Evolutionary conservation across 2,329 filamentous ascomycete genomes (phyloP).

Genomic region (Fusarium sp.): DNA sequence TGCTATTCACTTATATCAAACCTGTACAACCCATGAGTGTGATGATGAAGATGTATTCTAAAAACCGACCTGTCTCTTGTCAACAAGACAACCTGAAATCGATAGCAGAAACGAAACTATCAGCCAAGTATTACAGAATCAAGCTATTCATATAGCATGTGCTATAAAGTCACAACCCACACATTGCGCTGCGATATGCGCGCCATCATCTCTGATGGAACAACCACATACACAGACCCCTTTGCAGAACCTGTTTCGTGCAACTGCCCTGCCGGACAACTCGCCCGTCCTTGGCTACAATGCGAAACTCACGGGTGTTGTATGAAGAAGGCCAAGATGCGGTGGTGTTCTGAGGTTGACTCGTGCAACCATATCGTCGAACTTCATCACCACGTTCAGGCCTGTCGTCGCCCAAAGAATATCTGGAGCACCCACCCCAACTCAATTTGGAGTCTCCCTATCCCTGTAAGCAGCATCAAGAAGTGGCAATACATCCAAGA

Average conservation of each 20-base stretch:
- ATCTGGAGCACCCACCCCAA: conserved; percentile 7
- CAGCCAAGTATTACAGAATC: background rate
- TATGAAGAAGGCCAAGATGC: conserved; percentile 21
- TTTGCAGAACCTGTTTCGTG: conserved; percentile 40
- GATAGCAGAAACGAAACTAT: background rate
- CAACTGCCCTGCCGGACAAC: conserved; percentile 22
- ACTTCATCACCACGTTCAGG: conserved; percentile 39
- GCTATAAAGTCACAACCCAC: conserved; percentile 44
- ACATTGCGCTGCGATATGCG: conserved; percentile 47
- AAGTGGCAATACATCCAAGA: background rate
- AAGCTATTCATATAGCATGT: conserved; percentile 31
- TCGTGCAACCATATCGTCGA: conserved; percentile 16
- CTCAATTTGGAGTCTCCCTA: conserved; percentile 3
- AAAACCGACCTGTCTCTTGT: background rate
- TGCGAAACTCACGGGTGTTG: conserved; percentile 48
- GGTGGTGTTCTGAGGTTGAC: conserved; percentile 28
- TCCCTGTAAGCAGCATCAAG: background rate
- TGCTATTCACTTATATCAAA: background rate
- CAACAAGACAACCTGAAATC: background rate
- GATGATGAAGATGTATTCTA: background rate
- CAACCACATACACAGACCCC: conserved; percentile 37
- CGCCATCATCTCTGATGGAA: conserved; percentile 43
- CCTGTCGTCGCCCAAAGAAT: background rate
- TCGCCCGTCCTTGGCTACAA: conserved; percentile 13
- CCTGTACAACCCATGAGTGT: background rate